These are phyloP conservation scores for Colletotrichum caudatum DNA, from an alignment of 2,329 filamentous ascomycete species.

Conservation along the genomic window DNA sequence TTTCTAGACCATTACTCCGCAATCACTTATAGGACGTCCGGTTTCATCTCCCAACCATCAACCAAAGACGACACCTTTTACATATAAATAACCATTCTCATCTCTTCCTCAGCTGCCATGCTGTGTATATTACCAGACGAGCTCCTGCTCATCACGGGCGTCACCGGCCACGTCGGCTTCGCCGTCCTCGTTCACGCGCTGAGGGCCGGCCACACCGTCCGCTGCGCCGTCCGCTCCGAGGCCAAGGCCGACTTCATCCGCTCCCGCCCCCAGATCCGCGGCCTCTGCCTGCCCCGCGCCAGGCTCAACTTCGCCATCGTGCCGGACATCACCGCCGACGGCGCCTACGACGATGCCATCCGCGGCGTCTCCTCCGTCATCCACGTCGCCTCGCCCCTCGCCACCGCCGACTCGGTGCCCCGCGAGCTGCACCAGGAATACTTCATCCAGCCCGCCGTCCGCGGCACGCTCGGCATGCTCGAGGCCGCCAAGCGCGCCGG, in stretches of 20 bases:
- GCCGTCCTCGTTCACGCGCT: slow-evolving; percentile 46
- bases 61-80: neutral
- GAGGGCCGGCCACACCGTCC: slow-evolving; percentile 47
- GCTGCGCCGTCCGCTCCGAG: slow-evolving; percentile 48
- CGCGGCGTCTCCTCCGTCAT: slow-evolving; percentile 55
- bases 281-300: slow-evolving; percentile 38
- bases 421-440: slow-evolving; percentile 62
- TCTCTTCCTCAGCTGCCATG: slow-evolving; percentile 12
- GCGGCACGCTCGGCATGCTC: slow-evolving; percentile 64
- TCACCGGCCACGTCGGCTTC: slow-evolving; percentile 50
- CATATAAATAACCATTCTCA: neutral
- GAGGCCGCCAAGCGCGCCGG: slow-evolving; percentile 56
- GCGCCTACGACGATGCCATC: slow-evolving; percentile 58
- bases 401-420: slow-evolving; percentile 67
- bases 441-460: slow-evolving; percentile 67
- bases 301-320: slow-evolving; percentile 50
- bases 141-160: slow-evolving; percentile 48
- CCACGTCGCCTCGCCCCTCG: slow-evolving; percentile 48
- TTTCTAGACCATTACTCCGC: neutral
- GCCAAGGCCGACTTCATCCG: slow-evolving; percentile 40
- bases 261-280: slow-evolving; percentile 35
- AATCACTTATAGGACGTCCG: slow-evolving; percentile 1
- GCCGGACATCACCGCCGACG: slow-evolving; percentile 52
- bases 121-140: slow-evolving; percentile 37
- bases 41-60: neutral